Evolutionary conservation across 192 early-diverging fungal species (phyloP).

Genomic region (Jimgerdemannia flammicorona): DNA sequence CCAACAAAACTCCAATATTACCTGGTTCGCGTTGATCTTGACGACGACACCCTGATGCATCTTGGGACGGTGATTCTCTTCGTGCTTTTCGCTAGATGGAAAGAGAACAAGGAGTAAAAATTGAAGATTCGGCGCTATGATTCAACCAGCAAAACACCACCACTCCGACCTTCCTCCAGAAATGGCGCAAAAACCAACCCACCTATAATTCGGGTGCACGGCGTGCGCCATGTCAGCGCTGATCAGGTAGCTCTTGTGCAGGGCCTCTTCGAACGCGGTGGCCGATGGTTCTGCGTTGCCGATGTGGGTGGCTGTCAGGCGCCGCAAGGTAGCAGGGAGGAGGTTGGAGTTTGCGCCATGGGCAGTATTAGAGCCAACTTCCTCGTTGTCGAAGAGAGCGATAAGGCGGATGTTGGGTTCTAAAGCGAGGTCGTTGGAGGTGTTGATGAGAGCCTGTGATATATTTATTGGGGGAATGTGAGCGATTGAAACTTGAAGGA

Average conservation of each 20-base stretch:
- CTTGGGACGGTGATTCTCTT: constrained; percentile 86
- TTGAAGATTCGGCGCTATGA: neutral
- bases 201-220: constrained; percentile 78
- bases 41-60: constrained; percentile 95
- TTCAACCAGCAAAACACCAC: neutral
- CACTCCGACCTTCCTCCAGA: neutral
- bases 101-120: neutral
- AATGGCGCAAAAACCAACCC: constrained; percentile 8
- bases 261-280: constrained; percentile 78
- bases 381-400: constrained; percentile 97
- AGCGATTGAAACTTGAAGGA: constrained; percentile 7
- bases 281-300: constrained; percentile 11
- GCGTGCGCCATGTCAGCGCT: constrained; percentile 95
- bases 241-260: constrained; percentile 84
- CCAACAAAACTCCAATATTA: constrained; percentile 1
- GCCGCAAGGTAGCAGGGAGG: constrained; percentile 65
- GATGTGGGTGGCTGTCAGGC: constrained; percentile 46
- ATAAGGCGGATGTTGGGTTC: constrained; percentile 82
- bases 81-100: constrained; percentile 72
- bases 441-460: constrained; percentile 53
- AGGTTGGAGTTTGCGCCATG: constrained; percentile 94
- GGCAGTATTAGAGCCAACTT: constrained; percentile 89
- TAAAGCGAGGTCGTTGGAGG: constrained; percentile 43
- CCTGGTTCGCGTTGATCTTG: constrained; percentile 97
- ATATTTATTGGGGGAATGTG: neutral